phyloP scores from a whole-genome alignment of 1,284 basidiomycete species.

The Marasmius sp. region DNA sequence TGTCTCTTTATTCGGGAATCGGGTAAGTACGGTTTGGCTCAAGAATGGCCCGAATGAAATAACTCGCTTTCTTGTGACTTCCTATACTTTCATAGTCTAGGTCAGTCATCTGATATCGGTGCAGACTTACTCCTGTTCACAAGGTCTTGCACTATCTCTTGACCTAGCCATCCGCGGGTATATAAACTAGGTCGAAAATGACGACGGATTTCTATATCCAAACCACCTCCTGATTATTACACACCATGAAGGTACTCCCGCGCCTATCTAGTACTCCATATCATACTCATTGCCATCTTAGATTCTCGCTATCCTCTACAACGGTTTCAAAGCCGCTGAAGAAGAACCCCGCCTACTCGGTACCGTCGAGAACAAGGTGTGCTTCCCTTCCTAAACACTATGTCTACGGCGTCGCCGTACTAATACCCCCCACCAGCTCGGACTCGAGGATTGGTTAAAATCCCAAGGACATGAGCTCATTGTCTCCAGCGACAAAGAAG shows the following conservation, averaged over 20 bases:
- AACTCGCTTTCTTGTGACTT: background rate
- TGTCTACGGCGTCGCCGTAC: background rate
- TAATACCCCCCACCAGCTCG: constrained; percentile 48
- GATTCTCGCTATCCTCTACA: constrained; percentile 84
- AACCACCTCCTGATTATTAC: constrained; percentile 1
- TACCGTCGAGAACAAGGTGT: constrained; percentile 84
- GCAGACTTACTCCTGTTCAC: constrained; percentile 1
- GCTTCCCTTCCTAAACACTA: background rate
- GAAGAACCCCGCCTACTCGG: constrained; percentile 87
- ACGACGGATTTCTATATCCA: background rate
- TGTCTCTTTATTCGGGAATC: background rate
- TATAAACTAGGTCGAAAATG: background rate
- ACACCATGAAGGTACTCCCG: constrained; percentile 35
- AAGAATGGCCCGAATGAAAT: background rate
- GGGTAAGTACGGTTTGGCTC: background rate
- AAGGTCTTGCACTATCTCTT: background rate
- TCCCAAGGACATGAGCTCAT: constrained; percentile 78
- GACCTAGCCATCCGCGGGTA: background rate
- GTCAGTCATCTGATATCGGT: constrained; percentile 8
- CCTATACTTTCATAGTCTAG: background rate
- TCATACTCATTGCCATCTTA: constrained; percentile 27
- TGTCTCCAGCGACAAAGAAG: constrained; percentile 88
- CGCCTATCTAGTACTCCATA: background rate
- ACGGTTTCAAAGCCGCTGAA: constrained; percentile 70
- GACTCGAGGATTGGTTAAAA: constrained; percentile 70